These are phyloP conservation scores for Suillus discolor DNA, from an alignment of 768 basidiomycete species.

Conservation along the genomic window DNA sequence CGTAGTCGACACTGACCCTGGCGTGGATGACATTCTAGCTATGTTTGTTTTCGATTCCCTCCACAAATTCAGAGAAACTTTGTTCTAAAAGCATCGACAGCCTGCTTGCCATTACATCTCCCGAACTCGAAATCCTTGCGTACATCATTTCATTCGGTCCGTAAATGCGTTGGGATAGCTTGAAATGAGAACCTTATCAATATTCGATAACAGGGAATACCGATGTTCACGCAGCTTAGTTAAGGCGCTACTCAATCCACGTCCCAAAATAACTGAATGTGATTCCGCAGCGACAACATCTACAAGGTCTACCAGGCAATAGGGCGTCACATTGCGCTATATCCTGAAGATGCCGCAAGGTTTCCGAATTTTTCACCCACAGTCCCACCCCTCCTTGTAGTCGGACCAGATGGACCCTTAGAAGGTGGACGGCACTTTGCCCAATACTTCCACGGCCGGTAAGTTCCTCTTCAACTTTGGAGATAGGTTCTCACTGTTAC, in stretches of 20 bases:
- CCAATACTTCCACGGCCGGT: conserved; percentile 85
- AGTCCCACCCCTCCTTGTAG: conserved; percentile 61
- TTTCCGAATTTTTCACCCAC: conserved; percentile 63
- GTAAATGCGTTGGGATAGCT: conserved; percentile 16
- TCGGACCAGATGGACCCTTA: conserved; percentile 68
- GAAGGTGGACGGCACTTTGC: conserved; percentile 74
- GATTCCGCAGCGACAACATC: conserved; percentile 61
- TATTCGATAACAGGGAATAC: conserved; percentile 61
- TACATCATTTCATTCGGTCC: conserved; percentile 77
- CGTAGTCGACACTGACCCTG: conserved; percentile 84
- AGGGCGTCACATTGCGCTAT: conserved; percentile 52
- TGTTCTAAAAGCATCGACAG: conserved; percentile 37
- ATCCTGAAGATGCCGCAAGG: conserved; percentile 54
- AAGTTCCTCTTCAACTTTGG: conserved; percentile 16
- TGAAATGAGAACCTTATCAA: background rate
- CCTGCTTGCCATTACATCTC: conserved; percentile 77
- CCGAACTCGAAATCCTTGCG: conserved; percentile 79
- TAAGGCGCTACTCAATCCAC: conserved; percentile 30
- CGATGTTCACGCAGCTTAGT: conserved; percentile 63
- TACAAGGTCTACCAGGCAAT: conserved; percentile 76
- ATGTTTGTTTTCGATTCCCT: conserved; percentile 49
- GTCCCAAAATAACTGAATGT: background rate
- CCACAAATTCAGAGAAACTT: background rate
- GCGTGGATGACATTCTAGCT: conserved; percentile 80
- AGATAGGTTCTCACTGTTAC: conserved; percentile 6